Percentiles rank a stretch among this genome's conserved stretches.
Conservation (phyloP, 2,329 filamentous ascomycete species). For the Apiospora kogelbergensis region DNA sequence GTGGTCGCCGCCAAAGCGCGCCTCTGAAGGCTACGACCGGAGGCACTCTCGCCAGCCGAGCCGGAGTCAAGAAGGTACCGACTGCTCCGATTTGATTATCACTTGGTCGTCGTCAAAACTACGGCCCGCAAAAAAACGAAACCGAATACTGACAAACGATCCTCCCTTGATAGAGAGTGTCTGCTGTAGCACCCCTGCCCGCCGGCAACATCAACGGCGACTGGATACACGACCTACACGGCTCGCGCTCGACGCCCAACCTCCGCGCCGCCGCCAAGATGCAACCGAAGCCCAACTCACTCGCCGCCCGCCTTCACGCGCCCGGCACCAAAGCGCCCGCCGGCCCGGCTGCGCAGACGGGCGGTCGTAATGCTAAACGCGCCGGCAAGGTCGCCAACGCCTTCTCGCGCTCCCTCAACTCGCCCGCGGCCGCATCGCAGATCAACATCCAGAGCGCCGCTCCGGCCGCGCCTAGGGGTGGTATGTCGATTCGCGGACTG, state of each 20-base stretch:
- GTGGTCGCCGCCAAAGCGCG: conserved; percentile 56
- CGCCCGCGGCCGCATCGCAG: conserved; percentile 21
- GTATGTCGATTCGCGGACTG: conserved; percentile 71
- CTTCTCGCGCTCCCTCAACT: conserved; percentile 32
- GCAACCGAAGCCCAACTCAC: conserved; percentile 35
- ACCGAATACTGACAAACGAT: conserved; percentile 14
- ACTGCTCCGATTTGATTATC: not conserved
- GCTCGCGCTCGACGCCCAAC: conserved; percentile 41
- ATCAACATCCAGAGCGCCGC: conserved; percentile 28
- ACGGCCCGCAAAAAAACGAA: conserved; percentile 19
- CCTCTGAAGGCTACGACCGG: conserved; percentile 47
- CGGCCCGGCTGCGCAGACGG: conserved; percentile 27
- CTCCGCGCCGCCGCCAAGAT: conserved; percentile 39
- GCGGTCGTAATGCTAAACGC: conserved; percentile 33
- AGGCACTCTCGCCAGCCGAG: conserved; percentile 67
- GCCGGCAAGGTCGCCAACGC: conserved; percentile 45
- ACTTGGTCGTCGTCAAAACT: not conserved
- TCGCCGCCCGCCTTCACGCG: conserved; percentile 47
- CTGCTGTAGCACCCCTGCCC: conserved; percentile 33
- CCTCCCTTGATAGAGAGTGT: conserved; percentile 32
- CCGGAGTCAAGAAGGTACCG: conserved; percentile 69
- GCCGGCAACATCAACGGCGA: conserved; percentile 62
- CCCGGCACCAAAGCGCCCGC: conserved; percentile 34
- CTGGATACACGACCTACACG: conserved; percentile 72
- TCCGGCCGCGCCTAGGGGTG: conserved; percentile 37